Conservation (phyloP, 176 grass and related monocot genomes). For the Leersia perrieri region DNA sequence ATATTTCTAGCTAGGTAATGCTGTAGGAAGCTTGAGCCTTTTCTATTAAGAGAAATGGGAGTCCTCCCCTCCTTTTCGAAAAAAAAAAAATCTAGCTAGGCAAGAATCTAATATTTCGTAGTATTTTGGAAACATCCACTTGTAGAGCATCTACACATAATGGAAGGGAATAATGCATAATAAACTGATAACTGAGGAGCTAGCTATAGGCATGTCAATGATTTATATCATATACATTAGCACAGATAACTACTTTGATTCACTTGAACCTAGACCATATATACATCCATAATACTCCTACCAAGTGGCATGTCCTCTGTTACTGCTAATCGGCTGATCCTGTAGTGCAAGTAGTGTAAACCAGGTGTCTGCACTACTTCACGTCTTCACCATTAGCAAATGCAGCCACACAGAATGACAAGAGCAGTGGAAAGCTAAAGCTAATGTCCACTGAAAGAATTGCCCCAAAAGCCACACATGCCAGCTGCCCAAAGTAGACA, state of each 20-base stretch:
- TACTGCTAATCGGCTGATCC: neutral
- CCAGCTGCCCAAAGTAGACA: neutral
- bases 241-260: neutral
- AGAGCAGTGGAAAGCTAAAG: too few relatives aligned
- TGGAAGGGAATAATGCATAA: neutral
- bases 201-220: neutral
- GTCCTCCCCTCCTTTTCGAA: too few relatives aligned
- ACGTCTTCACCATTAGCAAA: neutral
- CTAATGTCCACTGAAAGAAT: neutral
- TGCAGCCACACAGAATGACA: neutral
- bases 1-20: too few relatives aligned
- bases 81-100: too few relatives aligned
- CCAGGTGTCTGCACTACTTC: neutral
- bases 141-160: neutral
- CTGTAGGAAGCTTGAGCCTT: too few relatives aligned
- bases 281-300: neutral
- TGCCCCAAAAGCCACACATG: neutral
- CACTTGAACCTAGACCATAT: neutral
- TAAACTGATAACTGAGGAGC: neutral
- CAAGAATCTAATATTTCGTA: too few relatives aligned
- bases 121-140: too few relatives aligned
- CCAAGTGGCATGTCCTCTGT: neutral
- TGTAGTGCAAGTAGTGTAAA: neutral
- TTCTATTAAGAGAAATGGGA: too few relatives aligned
- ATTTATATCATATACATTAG: neutral